These are phyloP conservation scores for Pleurozium schreberi DNA, from an alignment of 225 moss, liverwort and hornwort species.

Conservation along the genomic window DNA sequence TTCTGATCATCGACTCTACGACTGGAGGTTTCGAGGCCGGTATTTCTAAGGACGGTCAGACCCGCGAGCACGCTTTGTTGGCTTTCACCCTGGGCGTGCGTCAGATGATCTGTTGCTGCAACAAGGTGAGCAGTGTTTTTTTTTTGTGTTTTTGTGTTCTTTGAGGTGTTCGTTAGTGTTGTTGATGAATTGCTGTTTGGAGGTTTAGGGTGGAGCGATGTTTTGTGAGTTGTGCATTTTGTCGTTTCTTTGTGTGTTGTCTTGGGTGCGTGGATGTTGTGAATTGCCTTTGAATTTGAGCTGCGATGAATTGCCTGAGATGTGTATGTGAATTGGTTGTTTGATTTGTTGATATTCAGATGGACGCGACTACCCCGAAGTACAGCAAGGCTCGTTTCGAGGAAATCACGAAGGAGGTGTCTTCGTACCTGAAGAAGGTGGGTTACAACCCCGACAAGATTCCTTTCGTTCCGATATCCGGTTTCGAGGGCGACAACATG, in stretches of 20 bases:
- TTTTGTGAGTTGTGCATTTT: too few relatives aligned
- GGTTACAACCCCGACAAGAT: constrained; percentile 34
- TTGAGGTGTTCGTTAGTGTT: fast-evolving
- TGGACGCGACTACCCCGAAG: constrained; percentile 81
- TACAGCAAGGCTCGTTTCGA: constrained; percentile 50
- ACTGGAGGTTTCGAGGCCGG: constrained; percentile 61
- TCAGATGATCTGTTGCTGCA: constrained; percentile 81
- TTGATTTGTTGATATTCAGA: not conserved
- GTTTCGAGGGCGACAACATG: constrained; percentile 61
- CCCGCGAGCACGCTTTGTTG: constrained; percentile 76
- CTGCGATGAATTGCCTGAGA: fast-evolving
- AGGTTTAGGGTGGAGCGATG: not conserved
- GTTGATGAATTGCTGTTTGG: too few relatives aligned
- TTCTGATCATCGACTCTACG: constrained; percentile 57
- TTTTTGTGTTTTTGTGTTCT: too few relatives aligned
- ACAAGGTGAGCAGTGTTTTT: constrained; percentile 5
- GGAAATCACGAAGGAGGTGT: constrained; percentile 1
- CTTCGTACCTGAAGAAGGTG: constrained; percentile 3
- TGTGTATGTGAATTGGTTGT: not conserved
- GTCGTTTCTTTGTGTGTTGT: fast-evolving
- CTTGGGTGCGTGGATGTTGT: too few relatives aligned
- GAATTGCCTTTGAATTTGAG: too few relatives aligned
- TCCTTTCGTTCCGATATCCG: constrained; percentile 38
- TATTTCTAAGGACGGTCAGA: constrained; percentile 61
- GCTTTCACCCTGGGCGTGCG: constrained; percentile 70